Percentiles rank a stretch among this genome's conserved stretches.
These are phyloP conservation scores for Fusarium anthophilum DNA, from an alignment of 2,329 filamentous ascomycete species.

Conservation along the genomic window DNA sequence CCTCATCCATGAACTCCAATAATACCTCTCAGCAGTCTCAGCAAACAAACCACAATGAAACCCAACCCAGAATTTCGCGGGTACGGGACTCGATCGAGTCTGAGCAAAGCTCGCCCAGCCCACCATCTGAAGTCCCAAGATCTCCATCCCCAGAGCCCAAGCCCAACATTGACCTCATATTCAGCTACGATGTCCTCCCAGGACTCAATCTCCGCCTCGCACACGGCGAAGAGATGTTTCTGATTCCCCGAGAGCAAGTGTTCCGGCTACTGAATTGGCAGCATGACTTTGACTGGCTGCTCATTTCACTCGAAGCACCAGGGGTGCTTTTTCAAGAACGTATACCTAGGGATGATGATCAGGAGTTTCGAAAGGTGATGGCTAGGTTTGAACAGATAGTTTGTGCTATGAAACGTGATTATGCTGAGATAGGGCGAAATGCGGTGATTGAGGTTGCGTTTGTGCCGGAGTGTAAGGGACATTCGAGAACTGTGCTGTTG, in stretches of 20 bases:
- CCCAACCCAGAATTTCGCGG: too few species aligned
- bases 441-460: conserved; percentile 8
- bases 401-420: neutral
- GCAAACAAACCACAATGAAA: neutral
- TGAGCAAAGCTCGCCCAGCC: neutral
- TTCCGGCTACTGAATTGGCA: neutral
- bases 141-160: neutral
- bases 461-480: neutral
- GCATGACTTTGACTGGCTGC: neutral
- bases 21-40: neutral
- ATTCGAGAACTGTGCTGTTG: neutral
- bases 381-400: neutral
- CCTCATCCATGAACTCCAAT: neutral
- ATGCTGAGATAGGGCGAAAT: neutral
- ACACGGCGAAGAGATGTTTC: neutral
- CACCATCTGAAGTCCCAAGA: too few species aligned
- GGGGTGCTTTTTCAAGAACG: neutral
- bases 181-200: conserved; percentile 6
- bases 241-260: neutral
- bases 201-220: neutral
- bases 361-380: neutral
- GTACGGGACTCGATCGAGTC: neutral
- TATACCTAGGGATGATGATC: neutral
- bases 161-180: neutral
- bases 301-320: neutral